Evolutionary conservation across 2,329 filamentous ascomycete genomes (phyloP).

Genomic region (Orbilia javanica): DNA sequence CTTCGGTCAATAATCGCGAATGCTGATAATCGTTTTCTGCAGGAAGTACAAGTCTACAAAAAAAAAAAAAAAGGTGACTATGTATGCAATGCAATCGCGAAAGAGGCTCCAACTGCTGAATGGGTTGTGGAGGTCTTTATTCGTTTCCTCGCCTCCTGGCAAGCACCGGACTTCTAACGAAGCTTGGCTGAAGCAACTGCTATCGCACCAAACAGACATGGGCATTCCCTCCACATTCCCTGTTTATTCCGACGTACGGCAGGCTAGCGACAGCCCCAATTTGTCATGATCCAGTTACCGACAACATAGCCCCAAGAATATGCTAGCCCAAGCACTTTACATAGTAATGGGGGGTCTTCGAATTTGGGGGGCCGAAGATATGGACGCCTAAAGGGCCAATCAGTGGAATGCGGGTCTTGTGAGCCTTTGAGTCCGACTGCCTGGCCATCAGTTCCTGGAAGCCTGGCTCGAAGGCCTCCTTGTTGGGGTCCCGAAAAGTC

Average conservation of each 20-base stretch:
- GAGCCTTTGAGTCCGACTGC: constrained; percentile 41
- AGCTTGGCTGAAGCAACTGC: constrained; percentile 42
- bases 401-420: constrained; percentile 16
- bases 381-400: constrained; percentile 33
- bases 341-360: neutral
- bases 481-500: neutral
- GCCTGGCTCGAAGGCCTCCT: constrained; percentile 24
- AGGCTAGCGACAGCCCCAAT: constrained; percentile 19
- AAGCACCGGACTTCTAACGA: constrained; percentile 9
- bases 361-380: neutral
- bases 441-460: constrained; percentile 39
- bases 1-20: neutral
- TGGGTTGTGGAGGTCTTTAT: constrained; percentile 35
- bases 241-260: constrained; percentile 39
- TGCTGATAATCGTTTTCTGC: constrained; percentile 13
- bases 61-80: neutral
- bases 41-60: neutral
- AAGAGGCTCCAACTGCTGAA: constrained; percentile 11
- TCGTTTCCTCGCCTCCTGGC: constrained; percentile 25
- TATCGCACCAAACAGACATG: constrained; percentile 45
- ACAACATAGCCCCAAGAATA: neutral
- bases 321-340: constrained; percentile 16
- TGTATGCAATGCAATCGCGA: constrained; percentile 5
- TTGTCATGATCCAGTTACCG: constrained; percentile 37
- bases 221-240: constrained; percentile 29